Base-by-base conservation (phyloP, 768 basidiomycete species). In the Lactifluus echinatus region DNA sequence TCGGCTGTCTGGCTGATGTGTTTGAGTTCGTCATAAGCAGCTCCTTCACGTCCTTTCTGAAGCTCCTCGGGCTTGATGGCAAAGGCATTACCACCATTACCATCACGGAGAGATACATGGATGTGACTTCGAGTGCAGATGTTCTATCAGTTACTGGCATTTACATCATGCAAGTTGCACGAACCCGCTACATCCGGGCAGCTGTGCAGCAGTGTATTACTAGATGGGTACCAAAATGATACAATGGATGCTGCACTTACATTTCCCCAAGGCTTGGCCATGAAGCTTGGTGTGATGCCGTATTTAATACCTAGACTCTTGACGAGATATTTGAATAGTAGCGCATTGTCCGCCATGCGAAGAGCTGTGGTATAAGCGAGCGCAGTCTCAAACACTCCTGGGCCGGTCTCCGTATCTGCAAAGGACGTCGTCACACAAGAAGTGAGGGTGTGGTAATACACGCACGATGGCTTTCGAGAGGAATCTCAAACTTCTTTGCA, bases 221-320 rank as follows among this genome's bases (percentile, higher is more conserved):
- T 37, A 57, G 23, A 19, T 17, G 12, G 4, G n/a, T n/a, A n/a
- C n/a, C n/a, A n/a, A 28, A 26, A 26, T 33, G 14, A 31, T 12
- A 17, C 14, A 47, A 8, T 33, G 40, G 29, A 60, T 11, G 5
- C 28, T 23, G 2, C 47, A 55, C 8, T 33, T 66, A 93, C 93
- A 66, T 91, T 84, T 31, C 84, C 85, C 89, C 91, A 96, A 24
- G 94, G 94, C 66, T 97, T 97, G 0, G 94, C 93, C 95, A 97
- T 98, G 72, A 99, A 99, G 58, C 91, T 95, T 1, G 96, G 95
- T 37, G 92, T 80, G 54, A 99, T 76, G 8, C 87, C 89, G 62
- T 88, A 77, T 68, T 85, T 82, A 79, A 96, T 89, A 0, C 95
- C 95, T 2, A 95, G 73, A 57, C 91, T 91, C 76, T 97, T 97